A percentile compares a stretch with the other conserved stretches of the same genome.
Evolutionary conservation across 768 basidiomycete genomes (phyloP).

Genomic region (Arthromyces matolae): DNA sequence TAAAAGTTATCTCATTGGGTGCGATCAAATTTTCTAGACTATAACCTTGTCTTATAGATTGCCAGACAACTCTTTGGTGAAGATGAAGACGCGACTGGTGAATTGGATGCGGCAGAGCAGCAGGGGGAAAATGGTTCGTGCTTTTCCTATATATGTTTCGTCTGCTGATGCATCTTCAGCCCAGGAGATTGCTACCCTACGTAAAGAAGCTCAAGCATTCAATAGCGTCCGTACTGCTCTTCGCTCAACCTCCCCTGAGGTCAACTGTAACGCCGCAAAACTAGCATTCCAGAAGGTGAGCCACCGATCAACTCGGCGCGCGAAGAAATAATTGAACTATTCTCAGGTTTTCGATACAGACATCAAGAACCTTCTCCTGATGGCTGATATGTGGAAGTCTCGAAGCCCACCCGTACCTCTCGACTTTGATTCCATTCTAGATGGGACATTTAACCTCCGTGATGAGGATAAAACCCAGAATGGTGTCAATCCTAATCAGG

Average conservation of each 20-base stretch:
- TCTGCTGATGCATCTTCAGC: slow-evolving; percentile 40
- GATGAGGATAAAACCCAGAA: slow-evolving; percentile 14
- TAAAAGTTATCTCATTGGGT: slow-evolving; percentile 94
- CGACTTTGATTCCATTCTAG: slow-evolving; percentile 71
- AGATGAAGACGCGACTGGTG: slow-evolving; percentile 75
- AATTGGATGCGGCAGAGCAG: slow-evolving; percentile 89
- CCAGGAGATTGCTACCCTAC: slow-evolving; percentile 84
- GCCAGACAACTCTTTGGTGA: slow-evolving; percentile 90
- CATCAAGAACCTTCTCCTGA: slow-evolving; percentile 82
- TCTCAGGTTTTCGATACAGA: slow-evolving; percentile 82
- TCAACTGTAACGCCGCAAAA: slow-evolving; percentile 51
- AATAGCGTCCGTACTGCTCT: slow-evolving; percentile 70
- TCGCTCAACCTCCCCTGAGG: slow-evolving; percentile 34
- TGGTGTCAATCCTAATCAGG: slow-evolving; percentile 11
- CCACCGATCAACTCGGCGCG: not conserved
- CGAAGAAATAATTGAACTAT: not conserved
- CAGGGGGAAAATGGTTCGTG: slow-evolving; percentile 86
- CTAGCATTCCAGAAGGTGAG: slow-evolving; percentile 81
- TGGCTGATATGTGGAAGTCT: slow-evolving; percentile 97
- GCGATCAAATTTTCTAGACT: slow-evolving; percentile 23
- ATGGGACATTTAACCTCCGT: slow-evolving; percentile 53
- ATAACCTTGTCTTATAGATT: slow-evolving; percentile 3
- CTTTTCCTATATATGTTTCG: not conserved
- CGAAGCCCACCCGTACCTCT: slow-evolving; percentile 84
- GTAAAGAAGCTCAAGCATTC: slow-evolving; percentile 89